phyloP scores from a whole-genome alignment of 179 eudicot genomes.

The Gypsophila paniculata region DNA sequence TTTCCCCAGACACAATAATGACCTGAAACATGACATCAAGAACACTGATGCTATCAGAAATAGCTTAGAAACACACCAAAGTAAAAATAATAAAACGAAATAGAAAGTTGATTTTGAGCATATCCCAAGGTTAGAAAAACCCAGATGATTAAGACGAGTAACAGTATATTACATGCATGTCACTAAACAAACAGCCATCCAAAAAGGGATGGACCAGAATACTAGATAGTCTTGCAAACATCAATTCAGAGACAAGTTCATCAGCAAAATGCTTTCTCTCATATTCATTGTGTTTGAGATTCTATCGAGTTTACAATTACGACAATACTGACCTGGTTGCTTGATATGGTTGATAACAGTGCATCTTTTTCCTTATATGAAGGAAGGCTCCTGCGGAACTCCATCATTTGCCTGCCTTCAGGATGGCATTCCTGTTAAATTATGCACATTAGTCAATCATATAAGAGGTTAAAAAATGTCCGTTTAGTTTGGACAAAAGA shows the following conservation, averaged over 20 bases:
- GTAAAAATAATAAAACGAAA: background rate
- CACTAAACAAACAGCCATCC: background rate
- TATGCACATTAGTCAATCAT: background rate
- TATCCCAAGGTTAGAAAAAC: background rate
- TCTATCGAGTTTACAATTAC: background rate
- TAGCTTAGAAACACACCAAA: background rate
- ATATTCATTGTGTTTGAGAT: background rate
- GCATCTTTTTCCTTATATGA: slow-evolving; percentile 67
- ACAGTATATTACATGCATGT: background rate
- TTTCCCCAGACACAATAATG: slow-evolving; percentile 76
- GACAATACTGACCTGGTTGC: slow-evolving; percentile 51
- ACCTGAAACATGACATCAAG: slow-evolving; percentile 39
- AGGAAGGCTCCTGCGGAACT: slow-evolving; percentile 68
- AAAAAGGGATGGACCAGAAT: background rate
- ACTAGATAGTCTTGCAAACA: background rate
- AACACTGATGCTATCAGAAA: slow-evolving; percentile 1
- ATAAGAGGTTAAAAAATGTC: background rate
- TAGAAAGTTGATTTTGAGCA: background rate
- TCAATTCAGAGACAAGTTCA: slow-evolving; percentile 5
- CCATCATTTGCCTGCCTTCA: slow-evolving; percentile 59
- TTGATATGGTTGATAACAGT: slow-evolving; percentile 50
- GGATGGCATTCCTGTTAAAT: slow-evolving; percentile 52
- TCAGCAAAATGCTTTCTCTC: background rate
- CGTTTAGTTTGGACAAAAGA: background rate
- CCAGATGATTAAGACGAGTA: background rate